These are phyloP conservation scores for Mortierella sp. DNA, from an alignment of 371 early-diverging fungal genomes.

Conservation along the genomic window DNA sequence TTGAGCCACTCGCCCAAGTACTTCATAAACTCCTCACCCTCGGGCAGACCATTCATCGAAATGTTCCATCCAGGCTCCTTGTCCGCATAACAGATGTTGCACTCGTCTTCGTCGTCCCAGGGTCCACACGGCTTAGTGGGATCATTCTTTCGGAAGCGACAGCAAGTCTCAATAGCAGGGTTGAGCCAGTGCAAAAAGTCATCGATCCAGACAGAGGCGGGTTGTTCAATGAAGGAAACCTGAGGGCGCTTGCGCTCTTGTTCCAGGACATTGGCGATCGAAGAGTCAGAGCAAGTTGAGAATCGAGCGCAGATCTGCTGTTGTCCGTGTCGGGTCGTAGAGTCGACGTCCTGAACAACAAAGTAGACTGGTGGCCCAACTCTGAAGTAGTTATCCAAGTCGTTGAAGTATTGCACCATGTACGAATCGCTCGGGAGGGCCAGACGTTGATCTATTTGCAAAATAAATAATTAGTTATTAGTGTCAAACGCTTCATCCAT, in stretches of 20 bases:
- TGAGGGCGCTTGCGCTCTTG: constrained; percentile 77
- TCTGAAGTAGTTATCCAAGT: constrained; percentile 74
- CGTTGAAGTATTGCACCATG: constrained; percentile 79
- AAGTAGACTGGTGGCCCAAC: constrained; percentile 87
- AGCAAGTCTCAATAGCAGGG: constrained; percentile 71
- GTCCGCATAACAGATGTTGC: constrained; percentile 65
- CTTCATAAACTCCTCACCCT: constrained; percentile 73
- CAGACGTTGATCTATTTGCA: constrained; percentile 74
- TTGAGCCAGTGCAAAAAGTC: constrained; percentile 81
- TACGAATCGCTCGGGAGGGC: constrained; percentile 83
- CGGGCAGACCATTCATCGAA: constrained; percentile 71
- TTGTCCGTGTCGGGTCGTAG: constrained; percentile 66
- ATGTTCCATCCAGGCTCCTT: constrained; percentile 67
- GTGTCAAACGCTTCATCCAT: neutral
- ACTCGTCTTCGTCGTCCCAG: constrained; percentile 70
- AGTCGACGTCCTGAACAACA: constrained; percentile 72
- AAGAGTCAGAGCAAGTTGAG: constrained; percentile 67
- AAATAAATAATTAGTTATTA: neutral
- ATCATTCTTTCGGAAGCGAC: constrained; percentile 63
- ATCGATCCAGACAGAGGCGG: constrained; percentile 82
- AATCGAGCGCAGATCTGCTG: constrained; percentile 78
- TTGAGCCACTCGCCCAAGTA: constrained; percentile 72
- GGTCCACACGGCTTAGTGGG: constrained; percentile 65
- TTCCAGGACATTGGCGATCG: constrained; percentile 76
- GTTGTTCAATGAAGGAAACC: constrained; percentile 78